Base-by-base conservation (phyloP, 257 asterid genomes). In the Plectranthus barbatus region DNA sequence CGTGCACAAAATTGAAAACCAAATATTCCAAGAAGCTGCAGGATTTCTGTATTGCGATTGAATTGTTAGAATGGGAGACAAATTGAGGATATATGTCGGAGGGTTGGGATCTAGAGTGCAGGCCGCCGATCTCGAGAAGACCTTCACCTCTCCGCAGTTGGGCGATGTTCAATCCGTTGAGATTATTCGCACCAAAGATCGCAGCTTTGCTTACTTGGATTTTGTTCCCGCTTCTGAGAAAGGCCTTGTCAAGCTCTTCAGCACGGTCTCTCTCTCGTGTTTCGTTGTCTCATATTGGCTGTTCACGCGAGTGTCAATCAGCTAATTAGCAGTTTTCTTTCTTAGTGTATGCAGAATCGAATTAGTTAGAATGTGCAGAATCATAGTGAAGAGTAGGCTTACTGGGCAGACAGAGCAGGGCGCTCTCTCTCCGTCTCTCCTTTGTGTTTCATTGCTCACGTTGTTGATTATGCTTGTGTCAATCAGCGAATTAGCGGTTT, bases 131-230 rank as follows among this genome's bases (percentile, higher is more conserved):
- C 71, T 92, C 71, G 80, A 65, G 68, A 86, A 80, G 76, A 89
- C 89, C 6, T 92, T 92, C 72, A 79, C 83, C 17, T 72, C 97
- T 1, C 91, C 97, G 40, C 83, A 76, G 21, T 60, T 89, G 67
- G 98, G 98, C 9, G 57, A 55, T 5, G 97, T 92, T 41, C 80
- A 80, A 26, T 79, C 87, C 26, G 89, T 85, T 12, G 93, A 92
- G 64, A 71, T 92, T 21, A 77, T 84, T 63, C 93, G 96, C 53
- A 72, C 80, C 67, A 92, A 92, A 76, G 90, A 82, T 46, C 96
- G 99, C 40, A 83, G 95, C 74, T 84, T 92, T 59, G 97, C 86
- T 14, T 92, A 86, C 73, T 67, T 92, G 76, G 99, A 83, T 8
- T 89, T 86, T 62, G 4, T 77, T 56, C 95, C 96, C 11, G 80